Conservation (phyloP, 2,329 filamentous ascomycete species). For the Fusarium pseudoanthophilum region DNA sequence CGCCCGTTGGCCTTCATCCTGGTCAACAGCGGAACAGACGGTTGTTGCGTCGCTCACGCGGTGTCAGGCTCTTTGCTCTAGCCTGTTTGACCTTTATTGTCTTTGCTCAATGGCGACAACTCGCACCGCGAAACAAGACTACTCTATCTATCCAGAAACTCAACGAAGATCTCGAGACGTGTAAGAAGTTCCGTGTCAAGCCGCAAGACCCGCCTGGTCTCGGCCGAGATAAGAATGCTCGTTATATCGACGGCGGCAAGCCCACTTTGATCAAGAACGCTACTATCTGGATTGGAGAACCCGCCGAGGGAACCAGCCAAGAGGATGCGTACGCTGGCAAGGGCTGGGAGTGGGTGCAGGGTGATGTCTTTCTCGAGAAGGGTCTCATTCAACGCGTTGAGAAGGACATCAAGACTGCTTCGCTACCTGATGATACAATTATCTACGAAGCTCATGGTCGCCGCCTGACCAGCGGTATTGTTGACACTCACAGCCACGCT, state of each 20-base stretch:
- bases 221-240: slow-evolving; percentile 68
- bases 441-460: slow-evolving; percentile 69
- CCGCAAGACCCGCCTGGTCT: slow-evolving; percentile 66
- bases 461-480: slow-evolving; percentile 72
- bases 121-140: slow-evolving; percentile 45
- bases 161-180: slow-evolving; percentile 64
- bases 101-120: slow-evolving; percentile 61
- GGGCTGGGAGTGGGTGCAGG: slow-evolving; percentile 68
- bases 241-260: slow-evolving; percentile 67
- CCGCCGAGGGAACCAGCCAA: slow-evolving; percentile 58
- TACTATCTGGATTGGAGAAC: slow-evolving; percentile 73
- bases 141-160: slow-evolving; percentile 64
- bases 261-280: slow-evolving; percentile 74
- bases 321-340: slow-evolving; percentile 67
- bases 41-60: slow-evolving; percentile 56
- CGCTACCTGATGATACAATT: slow-evolving; percentile 59
- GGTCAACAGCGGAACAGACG: slow-evolving; percentile 39
- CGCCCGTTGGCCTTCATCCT: slow-evolving; percentile 28
- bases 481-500: slow-evolving; percentile 78
- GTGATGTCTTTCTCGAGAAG: slow-evolving; percentile 70
- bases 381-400: slow-evolving; percentile 69
- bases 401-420: slow-evolving; percentile 53
- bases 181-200: slow-evolving; percentile 63
- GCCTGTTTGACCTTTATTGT: slow-evolving; percentile 62
- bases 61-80: slow-evolving; percentile 56